Evolutionary conservation across 179 eudicot species (phyloP).

Genomic region (Spinacia oleracea): DNA sequence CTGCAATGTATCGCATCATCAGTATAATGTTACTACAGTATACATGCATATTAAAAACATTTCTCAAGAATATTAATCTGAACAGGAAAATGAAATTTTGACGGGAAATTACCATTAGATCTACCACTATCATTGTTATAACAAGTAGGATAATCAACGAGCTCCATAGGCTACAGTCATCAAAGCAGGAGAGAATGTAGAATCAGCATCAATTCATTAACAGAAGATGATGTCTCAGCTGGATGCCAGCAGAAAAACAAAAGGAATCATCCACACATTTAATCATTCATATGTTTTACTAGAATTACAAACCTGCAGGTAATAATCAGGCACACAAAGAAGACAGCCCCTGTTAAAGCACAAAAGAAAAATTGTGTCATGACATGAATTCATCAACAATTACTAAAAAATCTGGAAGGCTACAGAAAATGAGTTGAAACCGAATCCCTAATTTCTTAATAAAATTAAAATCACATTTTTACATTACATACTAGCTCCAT

Average conservation of each 20-base stretch:
- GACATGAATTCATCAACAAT: not conserved
- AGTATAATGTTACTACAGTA: constrained; percentile 11
- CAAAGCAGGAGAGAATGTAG: constrained; percentile 18
- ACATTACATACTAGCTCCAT: too few species aligned
- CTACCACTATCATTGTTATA: constrained; percentile 84
- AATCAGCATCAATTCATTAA: constrained; percentile 9
- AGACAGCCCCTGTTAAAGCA: constrained; percentile 79
- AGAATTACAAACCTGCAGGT: constrained; percentile 79
- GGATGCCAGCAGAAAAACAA: constrained; percentile 12
- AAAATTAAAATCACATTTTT: too few species aligned
- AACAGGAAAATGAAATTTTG: not conserved
- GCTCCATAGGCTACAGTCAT: constrained; percentile 76
- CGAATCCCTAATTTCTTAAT: too few species aligned
- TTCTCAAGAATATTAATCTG: not conserved
- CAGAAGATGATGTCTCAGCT: constrained; percentile 3
- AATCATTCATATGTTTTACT: not conserved
- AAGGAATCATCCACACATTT: not conserved
- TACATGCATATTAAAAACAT: not conserved
- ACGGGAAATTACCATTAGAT: constrained; percentile 66
- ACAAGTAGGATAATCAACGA: constrained; percentile 83
- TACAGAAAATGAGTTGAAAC: too few species aligned
- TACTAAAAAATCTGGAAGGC: too few species aligned
- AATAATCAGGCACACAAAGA: constrained; percentile 76
- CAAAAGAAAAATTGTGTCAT: constrained; percentile 8
- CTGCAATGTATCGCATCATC: constrained; percentile 47